Evolutionary conservation across 148 eudicot genomes (phyloP), one percentile per base, ranked within the genome.

Genomic region (Chenopodium album): DNA sequence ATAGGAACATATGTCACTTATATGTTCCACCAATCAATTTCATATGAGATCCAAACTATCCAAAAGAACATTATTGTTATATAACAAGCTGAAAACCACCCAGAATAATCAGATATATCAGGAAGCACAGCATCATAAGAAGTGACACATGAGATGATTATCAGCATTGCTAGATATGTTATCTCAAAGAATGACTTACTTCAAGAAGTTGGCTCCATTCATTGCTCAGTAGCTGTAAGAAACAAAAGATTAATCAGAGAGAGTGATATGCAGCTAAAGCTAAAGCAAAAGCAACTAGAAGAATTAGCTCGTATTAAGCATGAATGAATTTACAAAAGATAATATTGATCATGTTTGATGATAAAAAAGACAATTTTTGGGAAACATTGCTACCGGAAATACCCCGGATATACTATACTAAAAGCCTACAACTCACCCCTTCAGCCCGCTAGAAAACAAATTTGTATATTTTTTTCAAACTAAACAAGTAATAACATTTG

Each of bases 131-230:
- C 19, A 59, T 4, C 9, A 34, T 9, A 66, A 69, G 5, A 76
- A 71, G 50, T 16, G 44, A n/a, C 54, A 67, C 22, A 50, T 52
- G 62, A 50, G 8, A 47, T 64, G 50, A 17, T 29, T 20, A 41
- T 6, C 47, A 71, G 84, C 41, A 82, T 64, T 9, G 48, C 20
- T 20, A 29, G 71, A 67, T 44, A 65, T 46, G 23, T 23, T 22
- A 12, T 10, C 11, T 26, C 1, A 74, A 12, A 29, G 28, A 19
- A 65, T 19, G 72, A 84, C 94, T 20, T 73, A 91, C 94, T 92
- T 91, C 94, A 82, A 91, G 87, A 80, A 85, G 79, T 81, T 89
- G 91, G 88, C 87, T 85, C 92, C 94, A 91, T 23, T 91, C 92
- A 73, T 77, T 86, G 80, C 89, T 91, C 41, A 87, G 63, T 81